A percentile compares a stretch with the other conserved stretches of the same genome.
These are phyloP conservation scores for Pichia exigua DNA, from an alignment of 805 yeast species.

Conservation along the genomic window DNA sequence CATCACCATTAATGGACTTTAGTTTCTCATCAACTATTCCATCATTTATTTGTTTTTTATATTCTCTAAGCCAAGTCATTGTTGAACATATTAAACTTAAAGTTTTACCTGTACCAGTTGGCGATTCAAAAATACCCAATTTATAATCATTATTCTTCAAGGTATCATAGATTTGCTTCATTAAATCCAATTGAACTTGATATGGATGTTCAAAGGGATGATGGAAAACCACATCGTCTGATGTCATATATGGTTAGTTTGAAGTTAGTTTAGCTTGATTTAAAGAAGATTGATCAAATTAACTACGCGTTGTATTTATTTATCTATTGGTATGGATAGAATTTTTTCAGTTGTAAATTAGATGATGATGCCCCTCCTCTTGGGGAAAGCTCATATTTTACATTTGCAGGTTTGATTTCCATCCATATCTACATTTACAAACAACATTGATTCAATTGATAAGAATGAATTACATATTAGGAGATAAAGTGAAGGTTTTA, in stretches of 20 bases:
- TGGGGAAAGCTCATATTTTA: too few relatives aligned
- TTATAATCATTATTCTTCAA: constrained; percentile 41
- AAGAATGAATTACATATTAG: constrained; percentile 7
- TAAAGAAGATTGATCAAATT: too few relatives aligned
- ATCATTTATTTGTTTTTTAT: constrained; percentile 9
- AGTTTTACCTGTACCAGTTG: constrained; percentile 94
- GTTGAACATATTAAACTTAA: constrained; percentile 78
- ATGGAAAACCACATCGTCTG: constrained; percentile 29
- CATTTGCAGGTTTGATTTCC: too few relatives aligned
- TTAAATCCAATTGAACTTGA: constrained; percentile 64
- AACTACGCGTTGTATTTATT: too few relatives aligned
- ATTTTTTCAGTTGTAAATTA: too few relatives aligned
- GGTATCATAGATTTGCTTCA: constrained; percentile 65
- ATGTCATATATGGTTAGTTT: neutral
- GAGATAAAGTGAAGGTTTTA: constrained; percentile 1
- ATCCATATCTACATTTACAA: neutral
- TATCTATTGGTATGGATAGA: too few relatives aligned
- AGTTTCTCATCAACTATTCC: constrained; percentile 7
- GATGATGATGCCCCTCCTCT: too few relatives aligned
- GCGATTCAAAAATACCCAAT: constrained; percentile 81
- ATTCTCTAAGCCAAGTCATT: constrained; percentile 60
- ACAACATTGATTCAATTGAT: neutral
- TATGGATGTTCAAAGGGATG: constrained; percentile 79
- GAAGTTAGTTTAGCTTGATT: too few relatives aligned
- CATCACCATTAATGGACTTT: constrained; percentile 12